Percentiles rank a stretch among this genome's conserved stretches.
Conservation (phyloP, 1,284 basidiomycete species). For the Stygiomarasmius scandens region DNA sequence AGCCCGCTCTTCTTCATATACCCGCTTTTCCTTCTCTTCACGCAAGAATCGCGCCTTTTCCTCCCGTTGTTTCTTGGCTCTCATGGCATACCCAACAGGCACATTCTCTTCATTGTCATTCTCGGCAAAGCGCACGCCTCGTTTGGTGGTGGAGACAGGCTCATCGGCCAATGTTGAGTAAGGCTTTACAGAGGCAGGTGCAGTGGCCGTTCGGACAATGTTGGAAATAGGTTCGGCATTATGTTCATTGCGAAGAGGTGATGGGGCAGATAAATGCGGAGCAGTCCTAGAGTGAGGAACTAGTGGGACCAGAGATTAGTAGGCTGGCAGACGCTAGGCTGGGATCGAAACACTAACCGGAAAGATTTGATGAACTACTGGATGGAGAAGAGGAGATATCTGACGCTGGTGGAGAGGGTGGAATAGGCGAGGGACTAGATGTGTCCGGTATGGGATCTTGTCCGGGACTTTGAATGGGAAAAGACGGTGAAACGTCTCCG, state of each 20-base stretch:
- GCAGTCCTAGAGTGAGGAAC: conserved; percentile 16
- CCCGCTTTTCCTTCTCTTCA: conserved; percentile 57
- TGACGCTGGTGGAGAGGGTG: conserved; percentile 1
- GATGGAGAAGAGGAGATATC: conserved; percentile 20
- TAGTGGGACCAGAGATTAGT: background rate
- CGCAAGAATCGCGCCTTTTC: conserved; percentile 70
- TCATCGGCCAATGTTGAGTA: background rate
- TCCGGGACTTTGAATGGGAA: background rate
- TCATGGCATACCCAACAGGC: conserved; percentile 67
- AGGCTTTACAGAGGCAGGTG: background rate
- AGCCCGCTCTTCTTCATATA: conserved; percentile 40
- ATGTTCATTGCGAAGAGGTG: conserved; percentile 54
- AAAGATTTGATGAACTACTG: conserved; percentile 19
- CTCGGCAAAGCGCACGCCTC: conserved; percentile 72
- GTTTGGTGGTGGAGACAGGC: conserved; percentile 39
- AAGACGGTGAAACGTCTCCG: conserved; percentile 10
- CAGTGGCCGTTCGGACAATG: background rate
- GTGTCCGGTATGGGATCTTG: background rate
- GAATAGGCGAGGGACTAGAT: conserved; percentile 7
- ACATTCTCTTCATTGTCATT: conserved; percentile 67
- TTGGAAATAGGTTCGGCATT: conserved; percentile 22
- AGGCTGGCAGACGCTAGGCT: background rate
- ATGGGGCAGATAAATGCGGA: conserved; percentile 48
- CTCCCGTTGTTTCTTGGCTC: conserved; percentile 69
- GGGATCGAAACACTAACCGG: conserved; percentile 17